Evolutionary conservation across 345 rosid genomes (phyloP), one percentile per base, ranked within the genome.

Genomic region (Jatropha curcas): DNA sequence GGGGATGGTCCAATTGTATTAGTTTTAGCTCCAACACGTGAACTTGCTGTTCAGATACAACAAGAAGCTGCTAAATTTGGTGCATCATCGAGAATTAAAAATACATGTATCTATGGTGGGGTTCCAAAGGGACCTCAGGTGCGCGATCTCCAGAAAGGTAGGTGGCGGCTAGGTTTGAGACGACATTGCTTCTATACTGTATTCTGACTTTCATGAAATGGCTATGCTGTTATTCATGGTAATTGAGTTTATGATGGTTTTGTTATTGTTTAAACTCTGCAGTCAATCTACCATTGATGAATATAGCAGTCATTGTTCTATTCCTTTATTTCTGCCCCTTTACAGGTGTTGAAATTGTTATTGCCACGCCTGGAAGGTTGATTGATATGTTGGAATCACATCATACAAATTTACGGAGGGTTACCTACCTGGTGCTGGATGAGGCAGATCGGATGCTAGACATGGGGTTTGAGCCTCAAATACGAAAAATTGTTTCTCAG

Each of bases 41-140:
- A 96, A 80, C 95, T 96, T 79, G 99, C 99, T 63, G 99, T 96
- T 65, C 99, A 96, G 82, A 96, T 96, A 80, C 99, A 96, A 82
- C 97, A 91, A 82, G 99, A 96, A 79, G 87, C 97, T 31, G 81
- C 98, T 71, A 96, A 96, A 77, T 96, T 96, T 71, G 99, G 99
- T 69, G 88, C 98, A 55, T 93, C 99, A 33, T 96, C 98, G 9
- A 88, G 85, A 82, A 93, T 96, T 65, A 96, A 96, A 81, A 93
- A 78, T 78, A 93, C 98, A 41, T 93, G 99, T 83, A 84, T 93
- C 64, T 96, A 96, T 67, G 99, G 99, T 75, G 99, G 99, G 77
- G 99, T 96, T 78, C 99, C 99, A 6, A 96, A 96, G 85, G 99
- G 99, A 79, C 99, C 99, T 79, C 99, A 96, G 83, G 97, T 96